phyloP scores from a whole-genome alignment of 352 stramenopile species.

The Phytopythium oedochilum region DNA sequence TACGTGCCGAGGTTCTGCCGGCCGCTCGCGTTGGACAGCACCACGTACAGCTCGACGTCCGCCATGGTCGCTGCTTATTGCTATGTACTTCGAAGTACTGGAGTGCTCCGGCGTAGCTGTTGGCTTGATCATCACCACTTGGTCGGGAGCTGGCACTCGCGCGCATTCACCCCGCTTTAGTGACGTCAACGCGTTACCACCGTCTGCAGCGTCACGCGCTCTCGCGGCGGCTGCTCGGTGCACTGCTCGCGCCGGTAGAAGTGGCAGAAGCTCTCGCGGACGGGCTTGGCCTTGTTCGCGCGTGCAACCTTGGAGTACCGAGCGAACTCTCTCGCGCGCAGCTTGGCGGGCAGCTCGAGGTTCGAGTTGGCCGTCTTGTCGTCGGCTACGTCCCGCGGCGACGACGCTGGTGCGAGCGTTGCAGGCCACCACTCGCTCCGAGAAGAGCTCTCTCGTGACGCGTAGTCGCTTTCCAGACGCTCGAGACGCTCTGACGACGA shows the following conservation, averaged over 20 bases:
- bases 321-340: constrained; percentile 13
- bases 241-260: constrained; percentile 59
- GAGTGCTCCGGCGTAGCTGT: too few relatives aligned
- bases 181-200: constrained; percentile 8
- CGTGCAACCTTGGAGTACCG: constrained; percentile 67
- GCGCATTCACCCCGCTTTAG: not conserved
- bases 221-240: constrained; percentile 22
- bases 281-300: constrained; percentile 26
- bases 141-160: too few relatives aligned
- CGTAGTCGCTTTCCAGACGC: constrained; percentile 1
- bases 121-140: not conserved
- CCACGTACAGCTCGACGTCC: constrained; percentile 51
- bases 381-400: not conserved
- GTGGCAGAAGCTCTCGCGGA: constrained; percentile 58
- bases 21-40: constrained; percentile 68
- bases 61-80: constrained; percentile 5
- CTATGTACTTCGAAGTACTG: too few relatives aligned
- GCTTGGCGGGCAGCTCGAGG: not conserved
- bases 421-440: not conserved
- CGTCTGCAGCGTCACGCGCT: constrained; percentile 23
- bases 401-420: not conserved
- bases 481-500: not conserved
- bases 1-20: constrained; percentile 79
- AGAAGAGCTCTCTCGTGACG: not conserved
- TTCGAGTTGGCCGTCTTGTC: not conserved